phyloP scores from a whole-genome alignment of 768 basidiomycete genomes.

The Tylopilus sp. region DNA sequence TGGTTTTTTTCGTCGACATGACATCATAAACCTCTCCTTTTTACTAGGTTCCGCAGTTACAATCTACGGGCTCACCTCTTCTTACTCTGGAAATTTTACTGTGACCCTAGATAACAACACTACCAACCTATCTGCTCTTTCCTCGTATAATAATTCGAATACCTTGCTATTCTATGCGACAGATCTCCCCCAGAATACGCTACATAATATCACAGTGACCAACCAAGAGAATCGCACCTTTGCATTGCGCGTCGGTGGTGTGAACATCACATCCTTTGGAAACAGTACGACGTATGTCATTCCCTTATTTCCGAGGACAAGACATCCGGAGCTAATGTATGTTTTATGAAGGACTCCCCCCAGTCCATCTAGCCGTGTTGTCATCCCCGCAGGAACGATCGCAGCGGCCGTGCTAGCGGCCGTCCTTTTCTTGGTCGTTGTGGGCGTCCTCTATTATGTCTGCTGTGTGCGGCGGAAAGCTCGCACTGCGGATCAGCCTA shows the following conservation, averaged over 20 bases:
- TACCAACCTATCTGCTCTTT: conserved; percentile 45
- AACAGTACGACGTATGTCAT: conserved; percentile 32
- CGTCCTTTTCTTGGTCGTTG: conserved; percentile 47
- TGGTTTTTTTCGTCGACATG: not conserved
- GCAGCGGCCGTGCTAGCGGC: conserved; percentile 62
- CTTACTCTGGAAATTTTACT: conserved; percentile 54
- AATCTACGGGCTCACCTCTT: conserved; percentile 58
- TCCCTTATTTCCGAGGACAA: not conserved
- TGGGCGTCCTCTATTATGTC: conserved; percentile 42
- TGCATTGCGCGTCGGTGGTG: conserved; percentile 45
- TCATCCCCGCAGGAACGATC: conserved; percentile 53
- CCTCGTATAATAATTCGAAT: conserved; percentile 49
- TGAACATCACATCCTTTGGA: conserved; percentile 44
- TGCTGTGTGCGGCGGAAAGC: conserved; percentile 47
- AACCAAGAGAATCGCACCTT: conserved; percentile 57
- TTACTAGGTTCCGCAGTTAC: conserved; percentile 58
- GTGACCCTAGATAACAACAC: conserved; percentile 53
- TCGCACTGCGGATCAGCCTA: conserved; percentile 23
- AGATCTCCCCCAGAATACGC: conserved; percentile 47
- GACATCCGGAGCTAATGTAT: not conserved
- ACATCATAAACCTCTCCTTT: conserved; percentile 1
- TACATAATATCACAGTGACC: conserved; percentile 51
- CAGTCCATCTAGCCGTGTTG: conserved; percentile 12
- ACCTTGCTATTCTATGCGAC: conserved; percentile 63
- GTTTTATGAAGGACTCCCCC: conserved; percentile 15